These are phyloP conservation scores for Ochromonas danica DNA, from an alignment of 108 stramenopile species.

Conservation along the genomic window DNA sequence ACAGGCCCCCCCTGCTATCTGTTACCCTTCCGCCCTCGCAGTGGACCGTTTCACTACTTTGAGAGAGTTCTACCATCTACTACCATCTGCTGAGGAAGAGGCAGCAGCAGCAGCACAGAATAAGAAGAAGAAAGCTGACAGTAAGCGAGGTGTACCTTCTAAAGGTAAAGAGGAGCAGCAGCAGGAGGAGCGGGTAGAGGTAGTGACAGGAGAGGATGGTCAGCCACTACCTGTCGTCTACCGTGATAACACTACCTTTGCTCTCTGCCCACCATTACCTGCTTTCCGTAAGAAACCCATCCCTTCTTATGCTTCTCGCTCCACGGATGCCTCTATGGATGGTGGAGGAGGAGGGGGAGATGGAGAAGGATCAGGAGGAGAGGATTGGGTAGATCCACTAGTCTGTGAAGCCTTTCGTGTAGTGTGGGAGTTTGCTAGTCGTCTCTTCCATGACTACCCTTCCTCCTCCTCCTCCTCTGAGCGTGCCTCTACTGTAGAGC, in stretches of 20 bases:
- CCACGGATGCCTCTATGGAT: too few species aligned
- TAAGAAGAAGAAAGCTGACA: background rate
- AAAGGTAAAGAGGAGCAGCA: background rate
- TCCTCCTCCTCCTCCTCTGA: conserved; percentile 13
- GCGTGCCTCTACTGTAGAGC: conserved; percentile 13
- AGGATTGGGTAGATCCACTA: too few species aligned
- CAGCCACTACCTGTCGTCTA: background rate
- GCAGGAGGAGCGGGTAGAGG: background rate
- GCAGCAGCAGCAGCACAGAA: background rate
- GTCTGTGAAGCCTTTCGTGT: too few species aligned
- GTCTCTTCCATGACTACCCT: conserved; percentile 14
- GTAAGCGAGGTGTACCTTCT: too few species aligned
- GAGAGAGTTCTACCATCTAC: background rate
- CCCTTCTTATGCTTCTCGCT: too few species aligned
- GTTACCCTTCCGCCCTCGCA: background rate
- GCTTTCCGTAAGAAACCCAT: too few species aligned
- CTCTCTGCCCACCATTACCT: too few species aligned
- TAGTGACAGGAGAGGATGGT: background rate
- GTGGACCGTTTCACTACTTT: background rate
- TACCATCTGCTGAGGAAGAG: background rate
- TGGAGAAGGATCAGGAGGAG: too few species aligned
- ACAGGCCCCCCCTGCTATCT: background rate
- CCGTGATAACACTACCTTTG: too few species aligned
- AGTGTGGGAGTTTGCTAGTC: too few species aligned
- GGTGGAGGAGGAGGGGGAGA: too few species aligned